These are phyloP conservation scores for Candida adriatica DNA, from an alignment of 805 yeast genomes.

Conservation along the genomic window DNA sequence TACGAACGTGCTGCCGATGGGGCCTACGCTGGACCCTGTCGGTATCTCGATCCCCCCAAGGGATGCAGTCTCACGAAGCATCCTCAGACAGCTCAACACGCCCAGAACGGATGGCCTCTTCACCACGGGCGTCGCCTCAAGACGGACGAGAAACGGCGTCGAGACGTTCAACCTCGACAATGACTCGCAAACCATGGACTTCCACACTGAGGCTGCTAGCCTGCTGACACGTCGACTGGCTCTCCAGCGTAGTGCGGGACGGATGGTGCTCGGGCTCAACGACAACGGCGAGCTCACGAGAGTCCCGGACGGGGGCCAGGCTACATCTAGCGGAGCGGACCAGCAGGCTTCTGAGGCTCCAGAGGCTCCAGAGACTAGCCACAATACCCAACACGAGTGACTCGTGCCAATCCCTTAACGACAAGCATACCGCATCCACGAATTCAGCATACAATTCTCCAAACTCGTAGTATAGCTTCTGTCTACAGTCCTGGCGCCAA, in stretches of 20 bases:
- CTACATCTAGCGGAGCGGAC: no score
- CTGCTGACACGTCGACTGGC: constrained; percentile 5
- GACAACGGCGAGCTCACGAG: constrained; percentile 3
- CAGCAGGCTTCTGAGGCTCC: no score
- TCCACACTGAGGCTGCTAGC: constrained; percentile 4
- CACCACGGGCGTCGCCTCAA: constrained; percentile 18
- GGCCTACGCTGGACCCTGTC: background rate
- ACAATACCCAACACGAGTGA: no score
- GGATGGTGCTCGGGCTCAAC: constrained; percentile 3
- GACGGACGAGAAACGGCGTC: constrained; percentile 20
- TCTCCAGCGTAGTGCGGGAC: constrained; percentile 1
- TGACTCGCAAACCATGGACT: constrained; percentile 4
- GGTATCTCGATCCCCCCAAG: constrained; percentile 3
- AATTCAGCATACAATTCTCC: no score
- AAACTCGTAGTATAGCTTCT: no score
- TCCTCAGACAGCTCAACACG: constrained; percentile 7
- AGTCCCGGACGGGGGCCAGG: no score
- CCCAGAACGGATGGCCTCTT: constrained; percentile 10
- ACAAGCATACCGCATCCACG: no score
- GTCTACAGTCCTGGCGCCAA: no score
- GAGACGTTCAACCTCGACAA: constrained; percentile 14
- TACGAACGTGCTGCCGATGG: constrained; percentile 2
- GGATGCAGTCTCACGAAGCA: constrained; percentile 6
- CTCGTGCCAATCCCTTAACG: no score
- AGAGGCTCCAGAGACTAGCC: no score